These are phyloP conservation scores for Xylariaceae sp. DNA, from an alignment of 2,329 filamentous ascomycete species.

Conservation along the genomic window DNA sequence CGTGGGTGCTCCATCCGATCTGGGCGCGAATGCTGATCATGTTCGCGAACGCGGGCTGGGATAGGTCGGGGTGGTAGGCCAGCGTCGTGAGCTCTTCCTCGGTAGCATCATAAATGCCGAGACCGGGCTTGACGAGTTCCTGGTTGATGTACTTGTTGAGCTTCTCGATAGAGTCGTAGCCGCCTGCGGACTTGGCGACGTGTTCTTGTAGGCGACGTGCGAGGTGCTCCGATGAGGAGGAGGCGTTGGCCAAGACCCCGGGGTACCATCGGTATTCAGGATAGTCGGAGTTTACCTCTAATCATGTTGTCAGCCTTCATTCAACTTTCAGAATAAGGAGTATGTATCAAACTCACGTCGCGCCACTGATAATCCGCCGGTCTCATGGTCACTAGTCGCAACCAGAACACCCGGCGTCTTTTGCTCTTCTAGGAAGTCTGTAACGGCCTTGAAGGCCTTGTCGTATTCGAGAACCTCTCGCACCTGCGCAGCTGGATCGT, in stretches of 20 bases:
- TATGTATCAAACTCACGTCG: conserved; percentile 59
- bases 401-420: conserved; percentile 79
- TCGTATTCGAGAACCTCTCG: conserved; percentile 96
- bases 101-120: conserved; percentile 76
- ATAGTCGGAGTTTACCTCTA: conserved; percentile 53
- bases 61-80: conserved; percentile 57
- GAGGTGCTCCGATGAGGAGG: conserved; percentile 76
- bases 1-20: conserved; percentile 92
- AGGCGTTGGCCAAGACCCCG: conserved; percentile 71
- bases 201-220: conserved; percentile 63
- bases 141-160: conserved; percentile 68
- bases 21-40: conserved; percentile 88
- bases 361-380: conserved; percentile 82
- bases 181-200: conserved; percentile 45
- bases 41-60: conserved; percentile 69
- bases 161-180: conserved; percentile 36
- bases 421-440: conserved; percentile 80
- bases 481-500: conserved; percentile 82
- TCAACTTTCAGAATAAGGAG: conserved; percentile 13
- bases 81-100: conserved; percentile 71
- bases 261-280: conserved; percentile 79
- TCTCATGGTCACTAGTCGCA: conserved; percentile 94
- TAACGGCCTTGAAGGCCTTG: conserved; percentile 76
- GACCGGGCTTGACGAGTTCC: conserved; percentile 66
- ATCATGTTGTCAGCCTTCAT: conserved; percentile 47